phyloP scores from a whole-genome alignment of 1,139 yeast genomes.

The Candida albicans region DNA sequence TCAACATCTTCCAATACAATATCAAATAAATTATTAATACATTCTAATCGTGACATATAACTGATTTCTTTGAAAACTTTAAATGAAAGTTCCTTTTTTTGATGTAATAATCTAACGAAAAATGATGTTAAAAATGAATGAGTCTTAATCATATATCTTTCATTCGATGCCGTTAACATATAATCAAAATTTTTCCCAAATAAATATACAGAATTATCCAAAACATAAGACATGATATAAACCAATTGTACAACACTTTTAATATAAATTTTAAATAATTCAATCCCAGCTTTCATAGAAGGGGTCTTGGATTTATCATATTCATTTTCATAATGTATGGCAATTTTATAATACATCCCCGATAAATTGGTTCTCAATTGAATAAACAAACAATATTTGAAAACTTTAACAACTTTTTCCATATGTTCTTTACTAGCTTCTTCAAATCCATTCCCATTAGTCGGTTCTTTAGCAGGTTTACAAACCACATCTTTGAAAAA shows the following conservation, averaged over 20 bases:
- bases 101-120: constrained; percentile 43
- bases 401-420: constrained; percentile 30
- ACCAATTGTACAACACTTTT: constrained; percentile 46
- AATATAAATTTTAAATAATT: constrained; percentile 44
- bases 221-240: constrained; percentile 46
- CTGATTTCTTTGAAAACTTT: constrained; percentile 23
- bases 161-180: constrained; percentile 39
- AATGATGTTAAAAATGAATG: constrained; percentile 44
- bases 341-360: constrained; percentile 46
- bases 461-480: constrained; percentile 28
- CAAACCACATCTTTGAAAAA: constrained; percentile 44
- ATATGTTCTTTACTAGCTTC: constrained; percentile 22
- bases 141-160: constrained; percentile 44
- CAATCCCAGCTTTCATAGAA: constrained; percentile 44
- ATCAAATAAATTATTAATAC: constrained; percentile 36
- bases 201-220: constrained; percentile 44
- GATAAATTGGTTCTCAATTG: constrained; percentile 44
- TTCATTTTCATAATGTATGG: constrained; percentile 42
- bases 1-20: constrained; percentile 43
- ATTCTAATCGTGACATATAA: constrained; percentile 30
- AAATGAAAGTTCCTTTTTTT: constrained; percentile 35
- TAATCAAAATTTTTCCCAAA: constrained; percentile 46
- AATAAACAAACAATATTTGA: constrained; percentile 37
- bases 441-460: constrained; percentile 16
- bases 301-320: constrained; percentile 29